Evolutionary conservation across 768 basidiomycete genomes (phyloP), one percentile per base, ranked within the genome.

Genomic region (Tylopilus balloui): DNA sequence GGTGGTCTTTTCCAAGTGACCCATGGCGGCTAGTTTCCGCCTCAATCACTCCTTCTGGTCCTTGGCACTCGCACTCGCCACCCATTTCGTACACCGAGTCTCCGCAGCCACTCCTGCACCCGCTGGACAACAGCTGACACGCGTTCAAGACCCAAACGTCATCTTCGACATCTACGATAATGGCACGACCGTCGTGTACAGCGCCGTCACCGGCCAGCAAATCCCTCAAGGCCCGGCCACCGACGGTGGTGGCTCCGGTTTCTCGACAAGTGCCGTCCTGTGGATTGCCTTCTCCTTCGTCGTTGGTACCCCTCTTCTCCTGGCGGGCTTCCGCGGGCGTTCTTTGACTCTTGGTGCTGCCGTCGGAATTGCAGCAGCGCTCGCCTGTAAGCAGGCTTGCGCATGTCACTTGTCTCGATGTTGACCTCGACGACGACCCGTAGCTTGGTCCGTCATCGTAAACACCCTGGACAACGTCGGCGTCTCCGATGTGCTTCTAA

Each of bases 361-460:
- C 2, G 58, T 80, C 20, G 83, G 82, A 4, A 52, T 78, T n/a
- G 72, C 75, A n/a, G 64, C 64, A 6, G 66, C 73, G 5, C 71
- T 83, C 6, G 72, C 71, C 45, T 65, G 76, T 80, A 58, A 51
- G 75, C 54, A 35, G 20, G 20, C 28, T 44, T 29, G 28, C 43
- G 42, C 51, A 1, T 52, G 5, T 42, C 28, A 13, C 20, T 12
- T n/a, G 2, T 35, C 8, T 28, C 35, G 4, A 46, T 31, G 19
- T 42, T 42, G 42, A 47, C 21, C 4, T 39, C 37, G 19, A 17
- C 47, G 20, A 35, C 23, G 21, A 27, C 31, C 31, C 25, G 19
- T 9, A 58, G 83, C 78, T 5, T 86, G 84, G 84, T 73, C 79
- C 7, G 78, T 83, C 11, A 69, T 86, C 41, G 69, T 80, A 48